Conservation (phyloP, 805 yeast species). For the Wickerhamiella azymoides region DNA sequence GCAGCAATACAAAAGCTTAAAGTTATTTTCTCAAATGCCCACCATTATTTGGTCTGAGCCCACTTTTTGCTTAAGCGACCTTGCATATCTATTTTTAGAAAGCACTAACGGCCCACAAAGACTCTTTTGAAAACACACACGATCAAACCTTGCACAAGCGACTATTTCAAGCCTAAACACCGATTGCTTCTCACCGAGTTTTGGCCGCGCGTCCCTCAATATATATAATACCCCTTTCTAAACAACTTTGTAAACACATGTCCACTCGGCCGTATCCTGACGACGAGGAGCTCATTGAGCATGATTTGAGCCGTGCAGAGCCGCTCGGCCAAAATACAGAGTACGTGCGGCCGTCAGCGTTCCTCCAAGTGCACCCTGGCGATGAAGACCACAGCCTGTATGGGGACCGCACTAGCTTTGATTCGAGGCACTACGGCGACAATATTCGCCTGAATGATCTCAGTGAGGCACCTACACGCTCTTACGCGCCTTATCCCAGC, state of each 20-base stretch:
- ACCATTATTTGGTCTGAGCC: no score
- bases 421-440: conserved; percentile 1
- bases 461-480: background rate
- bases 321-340: background rate
- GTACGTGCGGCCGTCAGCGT: conserved; percentile 3
- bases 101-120: no score
- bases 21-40: no score
- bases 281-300: background rate
- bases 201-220: background rate
- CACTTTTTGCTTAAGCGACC: no score
- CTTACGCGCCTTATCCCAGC: conserved; percentile 15
- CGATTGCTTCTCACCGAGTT: no score
- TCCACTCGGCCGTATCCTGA: background rate
- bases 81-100: no score
- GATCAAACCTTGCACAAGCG: no score
- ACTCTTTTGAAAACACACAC: no score
- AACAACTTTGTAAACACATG: background rate
- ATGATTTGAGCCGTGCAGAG: background rate
- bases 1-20: no score
- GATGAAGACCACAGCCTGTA: conserved; percentile 5
- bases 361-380: conserved; percentile 5
- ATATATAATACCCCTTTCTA: background rate
- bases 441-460: conserved; percentile 5
- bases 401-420: conserved; percentile 1
- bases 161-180: no score